These are phyloP conservation scores for Ceratocystis huliohia DNA, from an alignment of 2,329 filamentous ascomycete species.

Conservation along the genomic window DNA sequence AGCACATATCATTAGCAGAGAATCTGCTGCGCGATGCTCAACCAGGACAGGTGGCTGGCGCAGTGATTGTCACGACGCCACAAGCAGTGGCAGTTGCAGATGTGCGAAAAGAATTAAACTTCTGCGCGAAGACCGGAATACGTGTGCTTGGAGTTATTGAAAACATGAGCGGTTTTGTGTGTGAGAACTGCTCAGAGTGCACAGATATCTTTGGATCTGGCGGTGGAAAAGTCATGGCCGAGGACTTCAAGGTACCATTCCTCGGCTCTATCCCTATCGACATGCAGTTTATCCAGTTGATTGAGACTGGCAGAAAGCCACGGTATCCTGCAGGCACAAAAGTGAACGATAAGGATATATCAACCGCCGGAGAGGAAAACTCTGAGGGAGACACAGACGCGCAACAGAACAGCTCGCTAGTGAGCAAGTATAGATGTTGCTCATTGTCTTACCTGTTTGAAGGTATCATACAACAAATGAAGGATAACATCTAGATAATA, in stretches of 20 bases:
- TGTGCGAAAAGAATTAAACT: slow-evolving; percentile 89
- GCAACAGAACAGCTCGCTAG: slow-evolving; percentile 34
- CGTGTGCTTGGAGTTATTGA: slow-evolving; percentile 79
- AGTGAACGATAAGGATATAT: slow-evolving; percentile 45
- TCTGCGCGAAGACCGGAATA: slow-evolving; percentile 73
- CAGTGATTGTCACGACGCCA: slow-evolving; percentile 89
- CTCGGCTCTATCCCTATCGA: slow-evolving; percentile 84
- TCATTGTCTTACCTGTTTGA: slow-evolving; percentile 58
- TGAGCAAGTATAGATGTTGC: slow-evolving; percentile 61
- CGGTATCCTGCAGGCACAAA: slow-evolving; percentile 56
- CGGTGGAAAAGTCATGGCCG: slow-evolving; percentile 78
- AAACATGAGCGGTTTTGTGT: slow-evolving; percentile 93
- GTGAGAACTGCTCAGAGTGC: slow-evolving; percentile 66
- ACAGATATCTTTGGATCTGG: slow-evolving; percentile 89
- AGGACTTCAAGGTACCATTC: slow-evolving; percentile 72
- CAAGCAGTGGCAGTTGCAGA: slow-evolving; percentile 89
- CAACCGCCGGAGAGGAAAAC: slow-evolving; percentile 19
- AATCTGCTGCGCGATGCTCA: slow-evolving; percentile 55
- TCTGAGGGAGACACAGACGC: slow-evolving; percentile 20
- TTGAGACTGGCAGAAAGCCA: slow-evolving; percentile 59
- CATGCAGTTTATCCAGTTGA: slow-evolving; percentile 74
- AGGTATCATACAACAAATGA: slow-evolving; percentile 42
- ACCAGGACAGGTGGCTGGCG: slow-evolving; percentile 63
- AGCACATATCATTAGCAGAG: slow-evolving; percentile 90
- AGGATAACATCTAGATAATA: slow-evolving; percentile 23